These are phyloP conservation scores for Madurella fahalii DNA, from an alignment of 2,329 filamentous ascomycete genomes.

Conservation along the genomic window DNA sequence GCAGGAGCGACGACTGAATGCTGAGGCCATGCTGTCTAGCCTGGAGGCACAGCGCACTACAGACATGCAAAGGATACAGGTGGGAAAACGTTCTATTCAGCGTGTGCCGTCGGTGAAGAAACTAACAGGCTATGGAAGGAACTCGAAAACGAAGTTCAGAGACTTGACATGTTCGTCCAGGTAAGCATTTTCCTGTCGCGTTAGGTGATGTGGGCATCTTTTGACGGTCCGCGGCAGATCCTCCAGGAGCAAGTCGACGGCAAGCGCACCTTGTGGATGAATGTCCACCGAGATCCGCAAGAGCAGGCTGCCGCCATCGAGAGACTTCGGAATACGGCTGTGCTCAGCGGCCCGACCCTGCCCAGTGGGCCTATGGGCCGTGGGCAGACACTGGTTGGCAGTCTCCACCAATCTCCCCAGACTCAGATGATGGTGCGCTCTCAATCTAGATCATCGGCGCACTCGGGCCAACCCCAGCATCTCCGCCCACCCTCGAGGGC, in stretches of 20 bases:
- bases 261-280: constrained; percentile 22
- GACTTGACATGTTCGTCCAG: background rate
- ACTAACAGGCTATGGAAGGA: too few relatives aligned
- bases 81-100: background rate
- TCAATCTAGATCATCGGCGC: background rate
- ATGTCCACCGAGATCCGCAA: constrained; percentile 15
- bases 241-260: constrained; percentile 22
- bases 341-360: constrained; percentile 1
- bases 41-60: constrained; percentile 1
- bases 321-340: constrained; percentile 1
- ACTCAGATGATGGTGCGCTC: background rate
- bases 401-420: background rate
- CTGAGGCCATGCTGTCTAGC: background rate
- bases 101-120: too few relatives aligned
- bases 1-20: background rate
- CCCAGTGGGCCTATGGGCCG: background rate
- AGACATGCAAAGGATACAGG: constrained; percentile 13
- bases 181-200: background rate
- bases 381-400: background rate
- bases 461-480: background rate
- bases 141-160: background rate
- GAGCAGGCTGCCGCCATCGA: constrained; percentile 7
- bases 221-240: constrained; percentile 4
- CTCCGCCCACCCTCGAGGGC: background rate
- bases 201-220: background rate